A percentile compares a stretch with the other conserved stretches of the same genome.
Evolutionary conservation across 345 rosid genomes (phyloP).

Genomic region (Pistacia atlantica): DNA sequence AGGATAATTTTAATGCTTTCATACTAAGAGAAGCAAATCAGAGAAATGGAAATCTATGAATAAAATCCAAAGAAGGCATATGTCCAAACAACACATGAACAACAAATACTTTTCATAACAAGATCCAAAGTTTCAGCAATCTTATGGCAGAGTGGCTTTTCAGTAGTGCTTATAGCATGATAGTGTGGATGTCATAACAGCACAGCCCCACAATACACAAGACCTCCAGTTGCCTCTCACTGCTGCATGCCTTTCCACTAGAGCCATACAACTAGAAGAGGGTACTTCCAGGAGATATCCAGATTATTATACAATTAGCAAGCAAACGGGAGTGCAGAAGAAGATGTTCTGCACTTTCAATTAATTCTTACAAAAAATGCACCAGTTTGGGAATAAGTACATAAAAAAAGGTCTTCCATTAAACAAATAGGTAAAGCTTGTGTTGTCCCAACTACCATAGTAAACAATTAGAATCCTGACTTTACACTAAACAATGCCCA

Average conservation of each 20-base stretch:
- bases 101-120: background rate
- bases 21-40: background rate
- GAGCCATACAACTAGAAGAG: too few species aligned
- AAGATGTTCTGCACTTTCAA: too few species aligned
- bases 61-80: background rate
- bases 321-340: too few species aligned
- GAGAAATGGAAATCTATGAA: background rate
- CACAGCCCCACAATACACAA: too few species aligned
- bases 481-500: background rate
- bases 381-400: too few species aligned
- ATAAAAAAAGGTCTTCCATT: too few species aligned
- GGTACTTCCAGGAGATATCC: too few species aligned
- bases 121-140: background rate
- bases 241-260: too few species aligned
- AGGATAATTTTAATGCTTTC: background rate
- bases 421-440: background rate
- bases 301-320: too few species aligned
- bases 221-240: too few species aligned
- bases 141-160: background rate
- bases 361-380: too few species aligned
- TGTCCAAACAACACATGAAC: constrained; percentile 1
- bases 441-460: background rate
- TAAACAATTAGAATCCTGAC: background rate
- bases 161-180: background rate
- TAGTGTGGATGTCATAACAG: background rate